Conservation (phyloP, 202 grass and related monocot species). For the Setaria viridis region DNA sequence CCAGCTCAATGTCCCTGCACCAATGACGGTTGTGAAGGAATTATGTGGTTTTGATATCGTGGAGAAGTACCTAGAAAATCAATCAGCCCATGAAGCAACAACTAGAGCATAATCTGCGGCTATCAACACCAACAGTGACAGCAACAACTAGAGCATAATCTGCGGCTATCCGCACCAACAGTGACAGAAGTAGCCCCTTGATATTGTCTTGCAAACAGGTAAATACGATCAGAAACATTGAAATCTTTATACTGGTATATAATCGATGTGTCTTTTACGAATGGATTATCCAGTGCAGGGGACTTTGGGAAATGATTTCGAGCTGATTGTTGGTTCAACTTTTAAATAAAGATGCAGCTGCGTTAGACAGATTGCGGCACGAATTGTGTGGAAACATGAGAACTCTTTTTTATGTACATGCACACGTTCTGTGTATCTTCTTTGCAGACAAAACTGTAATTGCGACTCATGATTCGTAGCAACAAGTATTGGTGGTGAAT, state of each 20-base stretch:
- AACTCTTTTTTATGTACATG: background rate
- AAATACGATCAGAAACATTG: background rate
- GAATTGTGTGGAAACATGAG: background rate
- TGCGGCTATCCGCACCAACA: background rate
- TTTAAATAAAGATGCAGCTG: background rate
- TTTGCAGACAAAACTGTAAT: background rate
- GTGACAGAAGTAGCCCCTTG: background rate
- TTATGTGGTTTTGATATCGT: slow-evolving; percentile 76
- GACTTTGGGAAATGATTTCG: background rate
- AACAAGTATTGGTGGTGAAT: background rate
- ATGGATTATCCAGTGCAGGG: background rate
- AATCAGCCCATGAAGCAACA: slow-evolving; percentile 3
- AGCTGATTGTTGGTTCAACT: background rate
- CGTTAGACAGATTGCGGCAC: background rate
- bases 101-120: background rate
- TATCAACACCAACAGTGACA: background rate
- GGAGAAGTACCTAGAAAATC: slow-evolving; percentile 63
- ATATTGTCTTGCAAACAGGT: background rate
- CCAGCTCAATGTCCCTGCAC: slow-evolving; percentile 67
- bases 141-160: background rate
- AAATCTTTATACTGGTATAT: background rate
- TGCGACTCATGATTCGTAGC: background rate
- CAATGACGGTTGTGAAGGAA: slow-evolving; percentile 72
- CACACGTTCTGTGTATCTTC: background rate
- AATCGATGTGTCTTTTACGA: background rate